These are phyloP conservation scores for Ceratocystiopsis sp. DNA, from an alignment of 2,329 filamentous ascomycete genomes.

Conservation along the genomic window DNA sequence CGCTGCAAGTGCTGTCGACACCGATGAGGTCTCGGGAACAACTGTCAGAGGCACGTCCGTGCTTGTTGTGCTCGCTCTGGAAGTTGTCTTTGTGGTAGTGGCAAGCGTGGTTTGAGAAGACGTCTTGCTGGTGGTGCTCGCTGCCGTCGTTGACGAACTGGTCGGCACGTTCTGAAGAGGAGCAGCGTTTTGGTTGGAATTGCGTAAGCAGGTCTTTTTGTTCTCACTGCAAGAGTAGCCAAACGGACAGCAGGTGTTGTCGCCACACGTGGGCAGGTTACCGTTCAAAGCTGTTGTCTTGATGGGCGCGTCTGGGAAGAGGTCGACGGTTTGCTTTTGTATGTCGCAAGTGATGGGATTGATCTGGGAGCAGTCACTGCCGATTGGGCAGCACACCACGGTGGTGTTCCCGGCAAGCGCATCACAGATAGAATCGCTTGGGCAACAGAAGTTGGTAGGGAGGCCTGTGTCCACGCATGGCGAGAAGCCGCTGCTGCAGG, in stretches of 20 bases:
- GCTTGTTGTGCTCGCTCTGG: slow-evolving; percentile 1
- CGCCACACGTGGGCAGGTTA: slow-evolving; percentile 39
- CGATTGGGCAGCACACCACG: slow-evolving; percentile 51
- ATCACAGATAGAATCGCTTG: slow-evolving; percentile 34
- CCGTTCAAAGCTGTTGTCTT: slow-evolving; percentile 48
- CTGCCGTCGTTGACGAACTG: slow-evolving; percentile 10
- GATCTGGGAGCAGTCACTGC: slow-evolving; percentile 41
- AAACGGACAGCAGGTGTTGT: slow-evolving; percentile 49
- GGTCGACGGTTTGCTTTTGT: slow-evolving; percentile 41
- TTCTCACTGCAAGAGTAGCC: slow-evolving; percentile 46
- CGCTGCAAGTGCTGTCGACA: no score
- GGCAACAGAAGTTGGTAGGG: slow-evolving; percentile 52
- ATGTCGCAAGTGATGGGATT: slow-evolving; percentile 48
- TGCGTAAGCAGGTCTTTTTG: slow-evolving; percentile 28
- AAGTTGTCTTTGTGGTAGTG: slow-evolving; percentile 11
- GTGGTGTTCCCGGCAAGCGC: slow-evolving; percentile 47
- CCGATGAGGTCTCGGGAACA: no score
- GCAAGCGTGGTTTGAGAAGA: no score
- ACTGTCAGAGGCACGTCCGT: not conserved
- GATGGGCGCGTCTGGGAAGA: slow-evolving; percentile 39
- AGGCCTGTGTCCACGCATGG: slow-evolving; percentile 36
- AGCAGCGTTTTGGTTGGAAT: slow-evolving; percentile 30
- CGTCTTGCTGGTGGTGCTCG: slow-evolving; percentile 9
- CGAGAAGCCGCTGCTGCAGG: slow-evolving; percentile 21
- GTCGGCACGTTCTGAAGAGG: slow-evolving; percentile 8